phyloP scores from a whole-genome alignment of 2,329 filamentous ascomycete genomes.

The Aspergillus flavus region DNA sequence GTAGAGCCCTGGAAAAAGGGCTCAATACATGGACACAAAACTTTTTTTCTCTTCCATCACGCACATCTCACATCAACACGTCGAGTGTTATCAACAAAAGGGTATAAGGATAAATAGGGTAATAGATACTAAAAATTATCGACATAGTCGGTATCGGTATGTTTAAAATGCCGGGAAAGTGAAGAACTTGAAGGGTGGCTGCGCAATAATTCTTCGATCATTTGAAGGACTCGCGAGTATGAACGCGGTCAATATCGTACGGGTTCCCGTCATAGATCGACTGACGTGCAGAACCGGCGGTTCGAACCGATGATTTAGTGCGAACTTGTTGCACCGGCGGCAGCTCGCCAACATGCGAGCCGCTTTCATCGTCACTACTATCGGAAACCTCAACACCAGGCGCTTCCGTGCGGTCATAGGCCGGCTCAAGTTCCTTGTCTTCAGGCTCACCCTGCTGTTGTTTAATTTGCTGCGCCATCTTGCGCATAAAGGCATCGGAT shows the following conservation, averaged over 20 bases:
- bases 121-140: slow-evolving; percentile 25
- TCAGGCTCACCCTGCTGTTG: slow-evolving; percentile 5
- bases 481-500: slow-evolving; percentile 41
- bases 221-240: slow-evolving; percentile 44
- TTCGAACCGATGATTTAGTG: slow-evolving; percentile 33
- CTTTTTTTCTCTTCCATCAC: slow-evolving; percentile 15
- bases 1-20: neutral
- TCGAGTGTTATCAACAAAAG: slow-evolving; percentile 1
- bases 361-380: slow-evolving; percentile 28
- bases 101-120: neutral
- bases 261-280: slow-evolving; percentile 48
- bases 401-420: slow-evolving; percentile 39
- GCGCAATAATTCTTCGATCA: neutral
- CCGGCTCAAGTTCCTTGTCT: slow-evolving; percentile 21
- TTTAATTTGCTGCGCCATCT: slow-evolving; percentile 32
- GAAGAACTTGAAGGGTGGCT: neutral
- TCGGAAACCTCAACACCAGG: slow-evolving; percentile 24
- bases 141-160: slow-evolving; percentile 11
- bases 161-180: neutral
- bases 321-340: slow-evolving; percentile 26
- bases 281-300: slow-evolving; percentile 23
- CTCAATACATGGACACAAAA: slow-evolving; percentile 11
- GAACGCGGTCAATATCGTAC: slow-evolving; percentile 48
- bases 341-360: slow-evolving; percentile 24
- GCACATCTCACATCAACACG: slow-evolving; percentile 15